These are phyloP conservation scores for Kwoniella newhampshirensis DNA, from an alignment of 768 basidiomycete species.

Conservation along the genomic window DNA sequence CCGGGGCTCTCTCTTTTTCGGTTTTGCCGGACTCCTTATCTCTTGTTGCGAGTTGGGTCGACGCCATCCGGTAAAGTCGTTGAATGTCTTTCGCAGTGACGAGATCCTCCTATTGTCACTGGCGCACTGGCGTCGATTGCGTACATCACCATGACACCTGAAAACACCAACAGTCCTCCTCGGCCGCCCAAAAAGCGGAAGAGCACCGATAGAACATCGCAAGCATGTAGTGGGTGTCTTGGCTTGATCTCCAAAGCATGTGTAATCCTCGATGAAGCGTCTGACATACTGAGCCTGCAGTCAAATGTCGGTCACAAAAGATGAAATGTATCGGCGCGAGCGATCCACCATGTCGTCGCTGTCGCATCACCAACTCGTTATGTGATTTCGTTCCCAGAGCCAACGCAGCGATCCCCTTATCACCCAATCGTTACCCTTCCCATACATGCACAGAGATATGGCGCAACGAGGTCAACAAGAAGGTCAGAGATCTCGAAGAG, in stretches of 20 bases:
- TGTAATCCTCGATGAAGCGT: no score
- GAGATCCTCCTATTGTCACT: no score
- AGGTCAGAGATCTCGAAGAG: not conserved
- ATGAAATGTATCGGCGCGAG: conserved; percentile 2
- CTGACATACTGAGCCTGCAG: no score
- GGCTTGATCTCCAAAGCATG: no score
- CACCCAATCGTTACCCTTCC: not conserved
- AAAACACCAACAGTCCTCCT: not conserved
- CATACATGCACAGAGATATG: conserved; percentile 1
- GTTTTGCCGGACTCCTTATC: no score
- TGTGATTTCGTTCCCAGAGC: not conserved
- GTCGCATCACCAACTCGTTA: not conserved
- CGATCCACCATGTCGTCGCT: not conserved
- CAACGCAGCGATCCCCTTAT: not conserved
- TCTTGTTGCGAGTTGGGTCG: no score
- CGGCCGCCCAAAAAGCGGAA: not conserved
- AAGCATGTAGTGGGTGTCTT: not conserved
- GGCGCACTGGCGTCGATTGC: no score
- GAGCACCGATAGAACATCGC: not conserved
- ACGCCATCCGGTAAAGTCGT: no score
- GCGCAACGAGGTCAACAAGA: not conserved
- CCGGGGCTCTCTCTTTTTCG: no score
- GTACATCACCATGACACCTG: not conserved
- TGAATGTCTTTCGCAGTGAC: no score
- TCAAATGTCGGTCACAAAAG: not conserved